Evolutionary conservation across 306 rosid genomes (phyloP).

Genomic region (Malus sieversii): DNA sequence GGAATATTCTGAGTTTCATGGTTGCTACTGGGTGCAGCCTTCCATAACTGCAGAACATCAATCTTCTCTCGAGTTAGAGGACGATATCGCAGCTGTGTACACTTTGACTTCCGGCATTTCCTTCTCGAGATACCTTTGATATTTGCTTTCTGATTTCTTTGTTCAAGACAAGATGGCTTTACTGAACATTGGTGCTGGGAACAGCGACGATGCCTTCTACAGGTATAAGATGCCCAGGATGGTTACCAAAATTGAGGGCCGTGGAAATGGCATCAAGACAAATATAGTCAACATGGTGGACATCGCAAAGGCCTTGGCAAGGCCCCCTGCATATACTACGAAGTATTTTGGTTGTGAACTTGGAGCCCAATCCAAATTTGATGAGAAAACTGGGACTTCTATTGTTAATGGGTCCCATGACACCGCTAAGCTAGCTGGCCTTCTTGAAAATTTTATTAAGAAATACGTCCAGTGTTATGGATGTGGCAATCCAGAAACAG

Average conservation of each 20-base stretch:
- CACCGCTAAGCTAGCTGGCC: conserved; percentile 63
- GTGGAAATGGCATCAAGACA: conserved; percentile 70
- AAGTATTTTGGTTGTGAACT: conserved; percentile 66
- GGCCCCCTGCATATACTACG: conserved; percentile 60
- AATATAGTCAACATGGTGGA: conserved; percentile 68
- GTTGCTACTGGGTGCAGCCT: conserved; percentile 34
- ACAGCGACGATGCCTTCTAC: conserved; percentile 66
- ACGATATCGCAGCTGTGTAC: background rate
- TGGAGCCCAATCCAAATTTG: conserved; percentile 64
- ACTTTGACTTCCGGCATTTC: background rate
- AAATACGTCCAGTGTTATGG: conserved; percentile 62
- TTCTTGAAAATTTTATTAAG: conserved; percentile 60
- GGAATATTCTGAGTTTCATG: conserved; percentile 27
- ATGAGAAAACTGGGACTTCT: conserved; percentile 60
- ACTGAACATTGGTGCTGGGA: conserved; percentile 61
- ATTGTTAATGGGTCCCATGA: conserved; percentile 67
- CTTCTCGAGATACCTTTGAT: conserved; percentile 5
- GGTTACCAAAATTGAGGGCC: conserved; percentile 67
- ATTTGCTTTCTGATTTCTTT: conserved; percentile 3
- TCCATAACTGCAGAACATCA: conserved; percentile 11
- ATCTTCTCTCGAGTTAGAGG: conserved; percentile 12
- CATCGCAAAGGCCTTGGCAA: conserved; percentile 58
- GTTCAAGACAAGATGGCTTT: conserved; percentile 46
- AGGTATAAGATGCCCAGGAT: conserved; percentile 70
- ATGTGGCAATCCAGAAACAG: conserved; percentile 68